These are phyloP conservation scores for Termitomyces sp. DNA, from an alignment of 768 basidiomycete species.

Conservation along the genomic window DNA sequence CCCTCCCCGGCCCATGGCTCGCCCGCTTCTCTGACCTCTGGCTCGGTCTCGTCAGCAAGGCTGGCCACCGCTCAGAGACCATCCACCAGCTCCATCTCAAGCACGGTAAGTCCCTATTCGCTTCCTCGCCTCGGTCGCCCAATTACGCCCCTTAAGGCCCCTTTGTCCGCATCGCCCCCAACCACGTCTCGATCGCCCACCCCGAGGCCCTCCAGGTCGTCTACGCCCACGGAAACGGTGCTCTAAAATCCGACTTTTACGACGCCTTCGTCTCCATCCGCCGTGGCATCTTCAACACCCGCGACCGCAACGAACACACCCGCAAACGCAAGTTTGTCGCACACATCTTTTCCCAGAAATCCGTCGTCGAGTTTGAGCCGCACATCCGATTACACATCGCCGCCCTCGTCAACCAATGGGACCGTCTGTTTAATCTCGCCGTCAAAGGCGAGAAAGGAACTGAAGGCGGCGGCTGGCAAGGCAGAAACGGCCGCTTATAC, in stretches of 20 bases:
- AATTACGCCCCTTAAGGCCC: slow-evolving; percentile 37
- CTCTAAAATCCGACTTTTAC: slow-evolving; percentile 76
- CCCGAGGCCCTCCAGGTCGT: slow-evolving; percentile 73
- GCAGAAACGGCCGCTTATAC: slow-evolving; percentile 63
- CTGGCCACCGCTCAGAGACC: slow-evolving; percentile 72
- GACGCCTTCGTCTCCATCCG: slow-evolving; percentile 75
- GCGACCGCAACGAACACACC: slow-evolving; percentile 73
- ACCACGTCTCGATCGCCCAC: slow-evolving; percentile 74
- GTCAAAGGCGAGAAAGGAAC: slow-evolving; percentile 51
- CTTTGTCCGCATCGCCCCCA: slow-evolving; percentile 70
- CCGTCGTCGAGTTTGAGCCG: slow-evolving; percentile 82
- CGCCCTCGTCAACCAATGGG: slow-evolving; percentile 71
- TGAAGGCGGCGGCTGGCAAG: slow-evolving; percentile 68
- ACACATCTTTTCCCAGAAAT: slow-evolving; percentile 83
- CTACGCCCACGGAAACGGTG: slow-evolving; percentile 84
- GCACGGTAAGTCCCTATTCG: slow-evolving; percentile 49
- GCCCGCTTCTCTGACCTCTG: slow-evolving; percentile 74
- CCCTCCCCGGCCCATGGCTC: slow-evolving; percentile 64
- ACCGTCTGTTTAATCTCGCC: slow-evolving; percentile 57
- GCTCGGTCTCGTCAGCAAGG: slow-evolving; percentile 61
- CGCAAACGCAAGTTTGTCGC: slow-evolving; percentile 92
- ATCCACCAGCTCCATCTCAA: slow-evolving; percentile 73
- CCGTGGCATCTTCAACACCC: slow-evolving; percentile 75
- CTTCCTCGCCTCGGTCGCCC: neutral
- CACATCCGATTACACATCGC: slow-evolving; percentile 61